Percentiles rank a stretch among this genome's conserved stretches.
Conservation (phyloP, 495 filamentous ascomycete species). For the Penicillium tannophilum region DNA sequence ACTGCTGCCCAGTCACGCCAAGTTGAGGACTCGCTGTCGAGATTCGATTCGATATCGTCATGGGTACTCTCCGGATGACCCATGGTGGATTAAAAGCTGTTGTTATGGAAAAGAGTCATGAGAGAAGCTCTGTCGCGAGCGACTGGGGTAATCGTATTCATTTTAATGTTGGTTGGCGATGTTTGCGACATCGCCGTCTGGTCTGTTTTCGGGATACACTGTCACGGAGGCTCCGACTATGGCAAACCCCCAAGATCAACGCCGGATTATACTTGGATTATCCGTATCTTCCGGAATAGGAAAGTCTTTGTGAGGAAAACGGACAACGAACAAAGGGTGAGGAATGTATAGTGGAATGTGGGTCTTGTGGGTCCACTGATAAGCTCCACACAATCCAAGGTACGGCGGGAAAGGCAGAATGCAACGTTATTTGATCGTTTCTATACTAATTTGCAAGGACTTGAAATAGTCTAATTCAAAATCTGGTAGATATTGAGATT, state of each 20-base stretch:
- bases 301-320: background rate
- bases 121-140: constrained; percentile 1
- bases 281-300: background rate
- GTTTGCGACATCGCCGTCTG: background rate
- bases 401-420: background rate
- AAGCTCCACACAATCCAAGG: background rate
- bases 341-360: constrained; percentile 16
- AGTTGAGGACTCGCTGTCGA: constrained; percentile 11
- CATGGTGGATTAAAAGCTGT: constrained; percentile 23
- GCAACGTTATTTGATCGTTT: background rate
- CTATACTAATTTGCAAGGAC: no score
- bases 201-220: constrained; percentile 24
- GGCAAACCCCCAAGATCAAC: constrained; percentile 3
- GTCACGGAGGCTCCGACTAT: background rate
- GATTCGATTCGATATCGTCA: constrained; percentile 29
- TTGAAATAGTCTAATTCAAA: no score
- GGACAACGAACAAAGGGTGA: constrained; percentile 11
- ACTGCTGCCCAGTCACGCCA: constrained; percentile 29
- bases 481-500: no score
- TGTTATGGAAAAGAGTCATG: background rate
- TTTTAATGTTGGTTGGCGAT: constrained; percentile 10
- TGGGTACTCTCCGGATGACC: constrained; percentile 15
- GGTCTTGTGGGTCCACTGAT: background rate
- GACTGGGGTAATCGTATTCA: background rate
- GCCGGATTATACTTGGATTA: background rate